Conservation (phyloP, 768 basidiomycete species). For the Amanita rubescens region DNA sequence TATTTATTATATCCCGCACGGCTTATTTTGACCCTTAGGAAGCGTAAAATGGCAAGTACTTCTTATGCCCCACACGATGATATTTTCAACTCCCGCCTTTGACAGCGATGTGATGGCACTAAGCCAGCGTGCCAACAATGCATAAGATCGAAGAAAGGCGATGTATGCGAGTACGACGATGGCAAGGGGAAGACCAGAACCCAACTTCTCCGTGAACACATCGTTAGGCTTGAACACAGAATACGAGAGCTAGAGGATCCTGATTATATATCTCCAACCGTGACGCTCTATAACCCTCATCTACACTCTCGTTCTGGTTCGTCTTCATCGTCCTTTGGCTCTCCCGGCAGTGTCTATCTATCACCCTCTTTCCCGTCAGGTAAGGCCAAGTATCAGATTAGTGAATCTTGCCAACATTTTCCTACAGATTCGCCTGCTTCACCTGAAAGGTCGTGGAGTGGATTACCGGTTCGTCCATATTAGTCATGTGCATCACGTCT, state of each 20-base stretch:
- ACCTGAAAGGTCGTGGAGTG: conserved; percentile 37
- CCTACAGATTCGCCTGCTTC: conserved; percentile 37
- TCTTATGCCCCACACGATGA: neutral
- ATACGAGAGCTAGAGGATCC: conserved; percentile 72
- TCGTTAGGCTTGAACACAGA: conserved; percentile 62
- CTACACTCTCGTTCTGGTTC: conserved; percentile 42
- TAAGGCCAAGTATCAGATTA: too few species aligned
- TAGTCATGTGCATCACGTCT: neutral
- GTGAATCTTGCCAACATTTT: too few species aligned
- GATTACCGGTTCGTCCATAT: neutral
- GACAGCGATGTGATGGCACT: conserved; percentile 66
- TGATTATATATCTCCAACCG: conserved; percentile 62
- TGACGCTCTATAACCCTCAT: conserved; percentile 64
- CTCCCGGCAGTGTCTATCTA: conserved; percentile 43
- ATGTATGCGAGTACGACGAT: conserved; percentile 75
- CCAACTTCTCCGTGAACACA: conserved; percentile 71
- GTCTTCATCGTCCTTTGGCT: conserved; percentile 46
- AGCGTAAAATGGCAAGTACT: conserved; percentile 59
- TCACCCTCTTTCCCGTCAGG: conserved; percentile 20
- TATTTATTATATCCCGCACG: conserved; percentile 3
- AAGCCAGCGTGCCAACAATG: conserved; percentile 81
- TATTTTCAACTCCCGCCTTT: conserved; percentile 2
- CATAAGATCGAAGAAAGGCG: conserved; percentile 66
- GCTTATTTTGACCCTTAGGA: conserved; percentile 29
- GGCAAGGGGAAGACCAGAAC: conserved; percentile 81